Conservation (phyloP, 257 asterid species). For the Nicotiana attenuata region DNA sequence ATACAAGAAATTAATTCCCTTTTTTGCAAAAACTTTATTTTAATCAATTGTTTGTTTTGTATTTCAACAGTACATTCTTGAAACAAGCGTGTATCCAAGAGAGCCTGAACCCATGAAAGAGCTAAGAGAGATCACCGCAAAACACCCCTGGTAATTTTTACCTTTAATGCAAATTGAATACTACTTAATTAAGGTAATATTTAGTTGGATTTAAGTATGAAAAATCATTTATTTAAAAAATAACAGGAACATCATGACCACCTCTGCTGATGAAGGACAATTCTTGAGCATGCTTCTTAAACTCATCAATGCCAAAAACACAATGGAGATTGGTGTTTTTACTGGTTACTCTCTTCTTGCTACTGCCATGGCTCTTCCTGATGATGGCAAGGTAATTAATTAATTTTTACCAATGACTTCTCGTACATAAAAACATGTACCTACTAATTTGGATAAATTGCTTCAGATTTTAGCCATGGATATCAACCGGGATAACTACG, state of each 20-base stretch:
- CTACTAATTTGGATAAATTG: background rate
- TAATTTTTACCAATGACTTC: background rate
- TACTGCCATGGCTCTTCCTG: constrained; percentile 55
- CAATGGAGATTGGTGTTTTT: constrained; percentile 51
- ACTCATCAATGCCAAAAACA: constrained; percentile 50
- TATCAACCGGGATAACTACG: constrained; percentile 43
- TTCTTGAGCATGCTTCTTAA: constrained; percentile 48
- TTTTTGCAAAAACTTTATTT: background rate
- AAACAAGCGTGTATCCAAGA: constrained; percentile 49
- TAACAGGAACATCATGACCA: constrained; percentile 54
- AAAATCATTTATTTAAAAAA: background rate
- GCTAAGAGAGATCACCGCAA: constrained; percentile 27
- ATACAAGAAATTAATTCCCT: background rate
- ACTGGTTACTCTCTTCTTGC: constrained; percentile 60
- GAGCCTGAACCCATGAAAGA: constrained; percentile 43
- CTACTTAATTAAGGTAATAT: too few species aligned
- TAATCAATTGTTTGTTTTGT: background rate
- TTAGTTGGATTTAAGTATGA: too few species aligned
- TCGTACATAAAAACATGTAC: too few species aligned
- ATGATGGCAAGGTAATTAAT: constrained; percentile 40
- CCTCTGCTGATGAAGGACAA: constrained; percentile 56
- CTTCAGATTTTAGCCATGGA: constrained; percentile 48
- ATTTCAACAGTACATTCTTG: constrained; percentile 34
- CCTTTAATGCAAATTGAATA: background rate
- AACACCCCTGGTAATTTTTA: constrained; percentile 14